phyloP scores from a whole-genome alignment of 345 rosid species.

The Chamaenerion angustifolium region DNA sequence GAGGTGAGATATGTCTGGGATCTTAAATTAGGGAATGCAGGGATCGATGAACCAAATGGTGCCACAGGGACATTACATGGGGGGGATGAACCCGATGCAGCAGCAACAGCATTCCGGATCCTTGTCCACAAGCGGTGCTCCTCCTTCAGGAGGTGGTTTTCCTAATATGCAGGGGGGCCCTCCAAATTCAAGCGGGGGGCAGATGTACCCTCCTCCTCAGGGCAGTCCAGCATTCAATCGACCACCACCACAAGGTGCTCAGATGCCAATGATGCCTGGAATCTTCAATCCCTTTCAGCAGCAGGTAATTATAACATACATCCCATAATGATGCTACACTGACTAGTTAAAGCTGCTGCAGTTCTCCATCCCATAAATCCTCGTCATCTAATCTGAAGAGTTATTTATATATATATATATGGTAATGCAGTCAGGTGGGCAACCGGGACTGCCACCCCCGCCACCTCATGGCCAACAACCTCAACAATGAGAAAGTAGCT shows the following conservation, averaged over 20 bases:
- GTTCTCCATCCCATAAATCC: too few relatives aligned
- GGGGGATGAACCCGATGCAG: slow-evolving; percentile 47
- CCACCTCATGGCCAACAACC: too few relatives aligned
- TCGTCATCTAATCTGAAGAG: too few relatives aligned
- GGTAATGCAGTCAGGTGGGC: slow-evolving; percentile 38
- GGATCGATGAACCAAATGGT: slow-evolving; percentile 69
- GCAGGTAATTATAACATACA: slow-evolving; percentile 19
- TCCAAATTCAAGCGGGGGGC: slow-evolving; percentile 28
- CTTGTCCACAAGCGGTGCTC: slow-evolving; percentile 26
- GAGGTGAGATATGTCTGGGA: neutral
- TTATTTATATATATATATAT: neutral
- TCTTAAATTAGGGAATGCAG: slow-evolving; percentile 57
- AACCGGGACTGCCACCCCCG: slow-evolving; percentile 40
- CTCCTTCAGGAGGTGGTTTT: slow-evolving; percentile 47
- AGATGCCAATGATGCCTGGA: slow-evolving; percentile 68
- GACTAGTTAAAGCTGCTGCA: too few relatives aligned
- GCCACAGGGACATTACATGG: slow-evolving; percentile 82
- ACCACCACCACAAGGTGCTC: slow-evolving; percentile 70
- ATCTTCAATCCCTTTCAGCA: slow-evolving; percentile 85
- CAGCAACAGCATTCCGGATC: slow-evolving; percentile 23
- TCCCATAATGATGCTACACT: too few relatives aligned
- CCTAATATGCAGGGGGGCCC: slow-evolving; percentile 84
- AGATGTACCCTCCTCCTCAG: slow-evolving; percentile 65
- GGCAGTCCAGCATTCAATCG: slow-evolving; percentile 62
- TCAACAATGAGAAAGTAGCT: too few relatives aligned